These are phyloP conservation scores for Tulasnella sp. DNA, from an alignment of 768 basidiomycete species.

Conservation along the genomic window DNA sequence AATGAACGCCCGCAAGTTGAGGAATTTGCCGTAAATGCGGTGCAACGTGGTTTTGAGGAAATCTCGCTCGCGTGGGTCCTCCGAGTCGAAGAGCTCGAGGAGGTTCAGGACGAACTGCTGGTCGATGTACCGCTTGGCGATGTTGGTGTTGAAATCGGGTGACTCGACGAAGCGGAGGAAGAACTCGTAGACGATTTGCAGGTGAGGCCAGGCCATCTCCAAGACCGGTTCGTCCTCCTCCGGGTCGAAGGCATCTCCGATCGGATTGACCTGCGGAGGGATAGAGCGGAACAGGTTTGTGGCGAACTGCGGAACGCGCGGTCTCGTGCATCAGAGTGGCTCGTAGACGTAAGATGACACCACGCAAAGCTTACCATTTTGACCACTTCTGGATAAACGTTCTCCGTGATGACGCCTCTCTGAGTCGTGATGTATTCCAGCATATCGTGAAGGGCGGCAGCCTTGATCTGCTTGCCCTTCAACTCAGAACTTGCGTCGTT, in stretches of 20 bases:
- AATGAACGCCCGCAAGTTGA: constrained; percentile 96
- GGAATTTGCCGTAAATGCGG: constrained; percentile 98
- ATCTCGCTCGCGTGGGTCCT: constrained; percentile 97
- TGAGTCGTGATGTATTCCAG: constrained; percentile 98
- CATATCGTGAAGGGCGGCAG: constrained; percentile 95
- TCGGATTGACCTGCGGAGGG: constrained; percentile 98
- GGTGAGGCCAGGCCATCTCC: constrained; percentile 98
- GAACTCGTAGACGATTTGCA: constrained; percentile 99
- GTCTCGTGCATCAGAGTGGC: not conserved
- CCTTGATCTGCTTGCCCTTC: constrained; percentile 97
- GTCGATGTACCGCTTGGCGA: constrained; percentile 96
- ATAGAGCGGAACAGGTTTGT: constrained; percentile 98
- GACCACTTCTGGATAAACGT: constrained; percentile 97
- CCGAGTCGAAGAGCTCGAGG: constrained; percentile 95
- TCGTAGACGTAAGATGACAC: not conserved
- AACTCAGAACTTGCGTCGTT: constrained; percentile 94
- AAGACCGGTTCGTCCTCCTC: constrained; percentile 99
- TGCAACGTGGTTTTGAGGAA: constrained; percentile 99
- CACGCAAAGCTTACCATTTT: constrained; percentile 61
- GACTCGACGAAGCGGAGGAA: constrained; percentile 98
- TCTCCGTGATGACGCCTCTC: constrained; percentile 90
- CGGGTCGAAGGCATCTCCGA: constrained; percentile 96
- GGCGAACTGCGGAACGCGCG: constrained; percentile 55
- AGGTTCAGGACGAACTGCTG: constrained; percentile 92
- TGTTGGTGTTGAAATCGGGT: constrained; percentile 95